These are phyloP conservation scores for Colletotrichum tamarilloi DNA, from an alignment of 2,329 filamentous ascomycete genomes.

Conservation along the genomic window DNA sequence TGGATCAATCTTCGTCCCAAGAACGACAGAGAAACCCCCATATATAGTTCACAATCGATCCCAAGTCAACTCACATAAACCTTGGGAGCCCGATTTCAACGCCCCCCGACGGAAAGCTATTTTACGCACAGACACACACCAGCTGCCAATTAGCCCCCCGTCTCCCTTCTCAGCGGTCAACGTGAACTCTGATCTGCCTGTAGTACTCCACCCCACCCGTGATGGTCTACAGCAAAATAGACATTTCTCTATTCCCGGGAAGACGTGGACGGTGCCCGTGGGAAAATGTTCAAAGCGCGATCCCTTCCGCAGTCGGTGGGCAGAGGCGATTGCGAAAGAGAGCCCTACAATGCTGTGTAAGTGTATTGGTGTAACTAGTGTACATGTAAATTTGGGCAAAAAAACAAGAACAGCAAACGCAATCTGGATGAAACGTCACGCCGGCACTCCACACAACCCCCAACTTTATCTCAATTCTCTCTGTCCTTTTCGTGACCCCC, in stretches of 20 bases:
- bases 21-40: neutral
- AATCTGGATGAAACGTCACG: neutral
- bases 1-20: neutral
- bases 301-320: neutral
- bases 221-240: neutral
- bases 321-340: neutral
- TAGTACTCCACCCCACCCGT: neutral
- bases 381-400: neutral
- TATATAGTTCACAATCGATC: neutral
- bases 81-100: neutral
- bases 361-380: no score
- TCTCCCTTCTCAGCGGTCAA: neutral
- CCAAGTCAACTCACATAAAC: neutral
- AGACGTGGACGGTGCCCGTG: neutral
- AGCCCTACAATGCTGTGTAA: neutral
- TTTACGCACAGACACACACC: neutral
- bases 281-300: neutral
- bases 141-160: neutral
- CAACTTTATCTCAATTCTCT: constrained; percentile 5
- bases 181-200: neutral
- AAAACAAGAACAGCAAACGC: neutral
- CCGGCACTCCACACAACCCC: neutral
- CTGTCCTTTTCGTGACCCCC: neutral
- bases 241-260: neutral
- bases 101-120: neutral